Conservation (phyloP, 2,329 filamentous ascomycete species). For the Colletotrichum orchidophilum region DNA sequence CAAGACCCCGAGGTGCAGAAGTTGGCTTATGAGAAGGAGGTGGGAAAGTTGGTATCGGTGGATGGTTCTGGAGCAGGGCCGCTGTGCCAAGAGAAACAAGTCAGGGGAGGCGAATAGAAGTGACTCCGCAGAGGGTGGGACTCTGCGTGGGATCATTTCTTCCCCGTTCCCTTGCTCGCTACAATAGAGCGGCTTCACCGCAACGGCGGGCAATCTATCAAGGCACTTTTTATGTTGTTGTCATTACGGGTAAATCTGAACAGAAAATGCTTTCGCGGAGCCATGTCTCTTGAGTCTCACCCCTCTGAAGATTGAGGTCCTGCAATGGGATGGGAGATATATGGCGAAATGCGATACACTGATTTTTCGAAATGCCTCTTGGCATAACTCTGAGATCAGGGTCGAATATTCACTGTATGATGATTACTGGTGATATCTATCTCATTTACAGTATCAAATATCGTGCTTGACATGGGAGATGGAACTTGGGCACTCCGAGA, state of each 20-base stretch:
- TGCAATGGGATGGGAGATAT: background rate
- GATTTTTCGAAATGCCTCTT: background rate
- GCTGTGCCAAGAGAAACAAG: background rate
- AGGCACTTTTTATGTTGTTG: background rate
- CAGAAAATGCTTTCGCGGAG: background rate
- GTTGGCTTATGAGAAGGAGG: background rate
- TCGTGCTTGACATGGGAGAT: too few relatives aligned
- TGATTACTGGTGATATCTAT: background rate
- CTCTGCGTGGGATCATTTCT: background rate
- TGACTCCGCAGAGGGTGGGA: background rate
- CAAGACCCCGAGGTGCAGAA: conserved; percentile 14
- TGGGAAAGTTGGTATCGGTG: background rate
- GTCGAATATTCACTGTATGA: background rate
- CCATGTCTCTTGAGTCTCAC: background rate
- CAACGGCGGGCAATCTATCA: background rate
- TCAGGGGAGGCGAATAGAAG: background rate
- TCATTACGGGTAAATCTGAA: background rate
- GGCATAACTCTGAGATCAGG: background rate
- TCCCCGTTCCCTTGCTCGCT: background rate
- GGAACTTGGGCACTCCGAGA: background rate
- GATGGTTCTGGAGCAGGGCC: background rate
- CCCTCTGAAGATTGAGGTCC: background rate
- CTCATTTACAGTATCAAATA: background rate
- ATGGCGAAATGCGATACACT: background rate
- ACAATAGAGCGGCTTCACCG: background rate